Conservation (phyloP, 225 moss, liverwort and hornwort species). For the Straminergon stramineum region DNA sequence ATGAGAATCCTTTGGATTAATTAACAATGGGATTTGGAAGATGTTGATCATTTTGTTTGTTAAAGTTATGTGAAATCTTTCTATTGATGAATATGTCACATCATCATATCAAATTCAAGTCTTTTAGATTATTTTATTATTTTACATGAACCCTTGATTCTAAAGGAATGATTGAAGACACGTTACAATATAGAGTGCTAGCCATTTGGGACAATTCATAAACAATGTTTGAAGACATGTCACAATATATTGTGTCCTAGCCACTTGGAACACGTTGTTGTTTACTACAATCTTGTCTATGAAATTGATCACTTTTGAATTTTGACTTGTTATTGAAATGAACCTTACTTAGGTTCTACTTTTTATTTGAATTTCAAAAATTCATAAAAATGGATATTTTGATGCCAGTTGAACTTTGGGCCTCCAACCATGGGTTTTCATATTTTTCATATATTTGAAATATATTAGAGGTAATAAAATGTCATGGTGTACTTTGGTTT, state of each 20-base stretch:
- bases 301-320: not conserved
- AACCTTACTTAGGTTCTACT: rapidly evolving
- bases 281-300: not conserved
- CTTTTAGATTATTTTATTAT: not conserved
- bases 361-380: not conserved
- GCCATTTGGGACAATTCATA: not conserved
- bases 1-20: not conserved
- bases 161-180: not conserved
- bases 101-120: not conserved
- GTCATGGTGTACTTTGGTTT: not conserved
- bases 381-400: not conserved
- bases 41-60: not conserved
- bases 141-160: no score
- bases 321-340: not conserved
- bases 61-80: not conserved
- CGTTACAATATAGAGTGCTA: not conserved
- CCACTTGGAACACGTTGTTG: not conserved
- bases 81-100: not conserved
- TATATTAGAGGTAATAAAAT: not conserved
- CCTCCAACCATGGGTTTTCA: not conserved
- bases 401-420: not conserved
- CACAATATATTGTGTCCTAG: not conserved
- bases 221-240: not conserved
- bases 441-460: not conserved
- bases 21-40: not conserved